Evolutionary conservation across 192 early-diverging fungal species (phyloP), one percentile per base, ranked within the genome.

Genomic region (Irineochytrium annulatum): DNA sequence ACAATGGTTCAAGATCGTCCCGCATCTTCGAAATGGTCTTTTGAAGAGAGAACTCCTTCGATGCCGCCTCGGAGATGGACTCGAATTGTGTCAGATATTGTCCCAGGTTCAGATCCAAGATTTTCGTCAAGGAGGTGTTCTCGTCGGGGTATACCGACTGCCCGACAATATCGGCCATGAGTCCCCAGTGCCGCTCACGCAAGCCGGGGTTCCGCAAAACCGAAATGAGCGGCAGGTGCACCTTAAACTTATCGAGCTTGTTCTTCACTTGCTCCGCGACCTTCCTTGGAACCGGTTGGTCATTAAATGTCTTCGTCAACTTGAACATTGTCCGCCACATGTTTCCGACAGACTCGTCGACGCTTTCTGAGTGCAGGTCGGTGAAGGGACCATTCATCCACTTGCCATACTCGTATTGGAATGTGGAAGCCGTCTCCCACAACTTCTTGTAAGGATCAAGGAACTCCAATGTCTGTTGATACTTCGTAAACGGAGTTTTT

Each of bases 201-300:
- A 84, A 51, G 26, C 78, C 81, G 22, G 81, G 81, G 49, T 84
- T 84, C 8, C 81, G 60, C 33, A 84, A 56, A 45, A 81, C 65
- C 19, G 59, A 65, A 28, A 84, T 83, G 3, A 81, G 61, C 26
- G 81, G 77, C 27, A 80, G 48, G 58, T 81, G 70, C 24, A 66
- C 55, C 52, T 78, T 80, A 57, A 83, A 82, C 62, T 80, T 73
- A 27, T 84, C 80, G 13, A 84, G 68, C 59, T 77, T 80, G 57
- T 77, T 79, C 59, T 82, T 84, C 52, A 85, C 75, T 63, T 59
- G 73, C 44, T 83, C 81, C 11, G 81, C 83, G 0, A 85, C 82
- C 52, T 85, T 80, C 14, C 72, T 74, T 16, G 82, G 83, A 3
- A 74, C 73, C 3, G 79, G 79, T 51, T 66, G 78, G 45, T 77